These are phyloP conservation scores for Alliaria petiolata DNA, from an alignment of 345 rosid genomes.

Conservation along the genomic window DNA sequence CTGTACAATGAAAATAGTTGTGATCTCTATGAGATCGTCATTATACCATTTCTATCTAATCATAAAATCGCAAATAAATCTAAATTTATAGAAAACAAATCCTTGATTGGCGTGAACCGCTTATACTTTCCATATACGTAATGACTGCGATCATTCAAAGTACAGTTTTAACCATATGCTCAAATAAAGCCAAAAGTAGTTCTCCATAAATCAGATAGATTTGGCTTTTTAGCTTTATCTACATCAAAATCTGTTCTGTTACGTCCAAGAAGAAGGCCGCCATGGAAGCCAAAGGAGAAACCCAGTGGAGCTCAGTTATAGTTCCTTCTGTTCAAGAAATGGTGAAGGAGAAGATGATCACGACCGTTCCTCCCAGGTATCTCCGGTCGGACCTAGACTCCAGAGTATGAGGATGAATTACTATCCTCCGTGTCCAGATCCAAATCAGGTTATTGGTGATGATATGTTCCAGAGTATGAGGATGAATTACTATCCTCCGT, in stretches of 20 bases:
- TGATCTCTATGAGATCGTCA: not conserved
- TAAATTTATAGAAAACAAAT: not conserved
- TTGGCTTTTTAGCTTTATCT: not conserved
- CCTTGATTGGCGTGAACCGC: not conserved
- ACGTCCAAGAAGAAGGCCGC: not conserved
- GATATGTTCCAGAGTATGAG: slow-evolving; percentile 33
- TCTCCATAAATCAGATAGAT: not conserved
- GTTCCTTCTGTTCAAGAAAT: slow-evolving; percentile 33
- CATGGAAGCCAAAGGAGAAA: slow-evolving; percentile 23
- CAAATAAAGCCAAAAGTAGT: not conserved
- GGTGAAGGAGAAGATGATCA: slow-evolving; percentile 10
- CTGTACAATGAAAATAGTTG: not conserved
- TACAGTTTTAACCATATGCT: not conserved
- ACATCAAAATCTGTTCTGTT: not conserved
- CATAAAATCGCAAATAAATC: not conserved
- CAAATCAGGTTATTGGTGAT: slow-evolving; percentile 37
- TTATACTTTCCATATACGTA: not conserved
- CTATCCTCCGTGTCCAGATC: slow-evolving; percentile 64
- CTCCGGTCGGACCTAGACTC: not conserved
- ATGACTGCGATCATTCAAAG: not conserved
- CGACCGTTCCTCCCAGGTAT: slow-evolving; percentile 26
- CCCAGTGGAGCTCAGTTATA: slow-evolving; percentile 22
- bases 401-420: slow-evolving; percentile 48
- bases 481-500: slow-evolving; percentile 61
- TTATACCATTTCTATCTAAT: not conserved